phyloP scores from a whole-genome alignment of 768 basidiomycete species.

The Dendrothele bispora region DNA sequence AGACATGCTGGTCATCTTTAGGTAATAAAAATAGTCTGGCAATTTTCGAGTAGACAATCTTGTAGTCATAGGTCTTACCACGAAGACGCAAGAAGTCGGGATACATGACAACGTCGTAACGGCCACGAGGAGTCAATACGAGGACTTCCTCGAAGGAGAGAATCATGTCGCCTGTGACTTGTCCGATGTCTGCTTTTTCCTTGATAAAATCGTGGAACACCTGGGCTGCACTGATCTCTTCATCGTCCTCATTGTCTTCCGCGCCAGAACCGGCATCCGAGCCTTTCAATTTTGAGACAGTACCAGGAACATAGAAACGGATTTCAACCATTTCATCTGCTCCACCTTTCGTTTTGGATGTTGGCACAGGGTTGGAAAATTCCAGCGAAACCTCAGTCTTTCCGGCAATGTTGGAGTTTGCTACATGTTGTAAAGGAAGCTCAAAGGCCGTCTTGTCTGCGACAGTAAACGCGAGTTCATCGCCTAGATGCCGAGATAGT shows the following conservation, averaged over 20 bases:
- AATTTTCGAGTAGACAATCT: conserved; percentile 88
- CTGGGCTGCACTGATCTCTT: conserved; percentile 89
- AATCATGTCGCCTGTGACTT: conserved; percentile 88
- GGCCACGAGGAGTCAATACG: conserved; percentile 92
- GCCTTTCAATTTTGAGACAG: conserved; percentile 55
- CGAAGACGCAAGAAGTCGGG: conserved; percentile 89
- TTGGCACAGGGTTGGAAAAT: conserved; percentile 57
- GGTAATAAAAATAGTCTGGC: conserved; percentile 89
- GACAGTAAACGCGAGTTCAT: conserved; percentile 89
- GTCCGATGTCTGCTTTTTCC: conserved; percentile 93
- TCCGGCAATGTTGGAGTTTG: conserved; percentile 97
- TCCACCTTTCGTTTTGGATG: conserved; percentile 40
- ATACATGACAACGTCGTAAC: conserved; percentile 98
- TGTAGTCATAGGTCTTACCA: conserved; percentile 99
- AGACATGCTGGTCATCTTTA: conserved; percentile 93
- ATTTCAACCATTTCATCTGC: conserved; percentile 95
- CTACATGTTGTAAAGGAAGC: conserved; percentile 80
- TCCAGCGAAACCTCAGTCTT: conserved; percentile 99
- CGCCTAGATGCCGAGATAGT: conserved; percentile 48
- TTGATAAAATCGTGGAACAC: conserved; percentile 96
- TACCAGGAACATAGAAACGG: conserved; percentile 92
- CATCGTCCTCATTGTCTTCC: conserved; percentile 54
- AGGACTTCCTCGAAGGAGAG: conserved; percentile 94
- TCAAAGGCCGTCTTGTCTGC: conserved; percentile 89
- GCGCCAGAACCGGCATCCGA: conserved; percentile 78